Conservation (phyloP, 2,329 filamentous ascomycete genomes). For the Clarireedia hainanense region DNA sequence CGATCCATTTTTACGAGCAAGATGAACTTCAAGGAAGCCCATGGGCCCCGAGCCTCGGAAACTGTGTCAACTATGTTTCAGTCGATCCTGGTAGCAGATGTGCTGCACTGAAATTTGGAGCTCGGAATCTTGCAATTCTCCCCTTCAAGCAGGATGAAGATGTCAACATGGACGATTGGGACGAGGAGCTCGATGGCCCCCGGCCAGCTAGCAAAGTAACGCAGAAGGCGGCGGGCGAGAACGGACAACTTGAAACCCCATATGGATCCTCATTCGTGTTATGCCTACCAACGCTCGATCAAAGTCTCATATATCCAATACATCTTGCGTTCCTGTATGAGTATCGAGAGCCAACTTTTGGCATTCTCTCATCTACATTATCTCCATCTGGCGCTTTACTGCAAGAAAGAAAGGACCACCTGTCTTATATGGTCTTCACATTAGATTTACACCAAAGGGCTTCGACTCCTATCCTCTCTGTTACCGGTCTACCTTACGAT, state of each 20-base stretch:
- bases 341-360: constrained; percentile 96
- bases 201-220: constrained; percentile 42
- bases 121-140: constrained; percentile 82
- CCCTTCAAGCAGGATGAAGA: constrained; percentile 90
- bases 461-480: constrained; percentile 85
- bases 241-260: constrained; percentile 46
- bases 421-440: constrained; percentile 91
- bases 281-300: constrained; percentile 80
- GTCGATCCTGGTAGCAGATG: constrained; percentile 90
- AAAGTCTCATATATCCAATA: constrained; percentile 77
- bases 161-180: constrained; percentile 85
- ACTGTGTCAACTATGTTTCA: constrained; percentile 72
- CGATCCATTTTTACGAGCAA: constrained; percentile 97
- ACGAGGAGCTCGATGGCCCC: constrained; percentile 69
- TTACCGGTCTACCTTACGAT: constrained; percentile 78
- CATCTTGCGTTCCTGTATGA: constrained; percentile 92
- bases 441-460: constrained; percentile 88
- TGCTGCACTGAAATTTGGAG: constrained; percentile 87
- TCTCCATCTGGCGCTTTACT: constrained; percentile 67
- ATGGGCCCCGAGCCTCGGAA: constrained; percentile 68
- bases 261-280: constrained; percentile 92
- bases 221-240: constrained; percentile 22
- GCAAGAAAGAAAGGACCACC: constrained; percentile 70
- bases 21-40: constrained; percentile 79
- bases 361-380: constrained; percentile 74